Base-by-base conservation (phyloP, 768 basidiomycete species). In the Pulveroboletus sp. region DNA sequence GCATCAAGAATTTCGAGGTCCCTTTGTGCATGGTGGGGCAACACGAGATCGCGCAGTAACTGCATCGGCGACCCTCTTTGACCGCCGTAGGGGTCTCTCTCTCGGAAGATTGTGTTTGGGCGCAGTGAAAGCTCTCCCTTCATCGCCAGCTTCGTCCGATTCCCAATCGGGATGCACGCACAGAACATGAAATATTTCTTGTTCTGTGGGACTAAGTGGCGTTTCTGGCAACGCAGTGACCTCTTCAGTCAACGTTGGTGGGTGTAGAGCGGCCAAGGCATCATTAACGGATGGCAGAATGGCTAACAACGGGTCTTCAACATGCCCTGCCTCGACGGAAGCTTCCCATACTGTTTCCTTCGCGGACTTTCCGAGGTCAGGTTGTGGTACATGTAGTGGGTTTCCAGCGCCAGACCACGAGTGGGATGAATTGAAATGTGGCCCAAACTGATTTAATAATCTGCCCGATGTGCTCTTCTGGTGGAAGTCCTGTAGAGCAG, bases 151-250 rank as follows among this genome's bases (percentile, higher is more conserved):
- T 23, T 71, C 76, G 41, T 80, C 77, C 20, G 42, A 47, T 34
- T 68, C 67, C 76, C 77, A 79, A 50, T 82, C 81, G 17, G 79
- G 77, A 51, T 77, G 74, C 27, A 76, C 70, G 51, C 84, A 88
- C 22, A 88, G 66, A 40, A 77, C 74, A 35, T 73, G 78, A 67
- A 89, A 88, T 42, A 89, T 81, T 64, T 84, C 80, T 59, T 84
- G 79, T 58, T 89, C 86, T 10, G 76, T 80, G 20, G 81, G 80
- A 55, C 78, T 88, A 42, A 89, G 73, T 17, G 85, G 86, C 4
- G 71, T 69, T 24, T 69, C 67, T 7, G 62, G 40, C 13, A 31
- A 30, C 11, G 42, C 19, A 22, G 43, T 31, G 17, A 14, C 47
- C 12, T 55, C 56, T 34, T 58, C 52, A 14, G 48, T 40, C 49